These are phyloP conservation scores for Chenopodium formosanum DNA, from an alignment of 148 eudicot species.

Conservation along the genomic window DNA sequence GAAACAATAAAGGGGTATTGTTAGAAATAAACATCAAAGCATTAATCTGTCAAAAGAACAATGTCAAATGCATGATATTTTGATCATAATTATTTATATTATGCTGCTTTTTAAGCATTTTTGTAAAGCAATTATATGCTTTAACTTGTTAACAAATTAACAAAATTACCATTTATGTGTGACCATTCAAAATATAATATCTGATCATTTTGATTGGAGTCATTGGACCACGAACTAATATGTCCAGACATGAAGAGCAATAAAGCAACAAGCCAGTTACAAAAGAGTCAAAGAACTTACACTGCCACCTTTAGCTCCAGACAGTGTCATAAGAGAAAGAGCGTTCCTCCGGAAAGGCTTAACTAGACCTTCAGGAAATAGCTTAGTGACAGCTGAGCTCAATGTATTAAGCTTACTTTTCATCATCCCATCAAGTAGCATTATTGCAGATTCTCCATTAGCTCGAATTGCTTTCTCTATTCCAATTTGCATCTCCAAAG, in stretches of 20 bases:
- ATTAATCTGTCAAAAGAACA: no score
- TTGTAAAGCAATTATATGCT: no score
- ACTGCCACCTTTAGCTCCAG: constrained; percentile 97
- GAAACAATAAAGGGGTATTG: not conserved
- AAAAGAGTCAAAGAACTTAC: constrained; percentile 44
- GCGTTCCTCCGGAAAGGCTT: constrained; percentile 89
- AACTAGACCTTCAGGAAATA: constrained; percentile 64
- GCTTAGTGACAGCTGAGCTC: constrained; percentile 55
- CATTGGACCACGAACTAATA: not conserved
- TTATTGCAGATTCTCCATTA: constrained; percentile 68
- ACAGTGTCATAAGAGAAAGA: constrained; percentile 90
- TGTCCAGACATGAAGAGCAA: not conserved
- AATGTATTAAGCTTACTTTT: constrained; percentile 60
- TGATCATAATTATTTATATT: no score
- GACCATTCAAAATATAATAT: no score
- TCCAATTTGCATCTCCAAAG: constrained; percentile 48
- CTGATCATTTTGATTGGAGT: no score
- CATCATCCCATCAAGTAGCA: constrained; percentile 84
- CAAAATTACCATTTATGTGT: no score
- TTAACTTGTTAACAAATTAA: no score
- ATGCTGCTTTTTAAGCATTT: no score
- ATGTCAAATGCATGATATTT: no score
- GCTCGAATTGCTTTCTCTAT: constrained; percentile 73
- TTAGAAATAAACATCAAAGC: no score
- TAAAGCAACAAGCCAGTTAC: not conserved